Percentiles rank a stretch among this genome's conserved stretches.
phyloP scores from a whole-genome alignment of 208 protist species.

The Acanthamoeba healyi region DNA sequence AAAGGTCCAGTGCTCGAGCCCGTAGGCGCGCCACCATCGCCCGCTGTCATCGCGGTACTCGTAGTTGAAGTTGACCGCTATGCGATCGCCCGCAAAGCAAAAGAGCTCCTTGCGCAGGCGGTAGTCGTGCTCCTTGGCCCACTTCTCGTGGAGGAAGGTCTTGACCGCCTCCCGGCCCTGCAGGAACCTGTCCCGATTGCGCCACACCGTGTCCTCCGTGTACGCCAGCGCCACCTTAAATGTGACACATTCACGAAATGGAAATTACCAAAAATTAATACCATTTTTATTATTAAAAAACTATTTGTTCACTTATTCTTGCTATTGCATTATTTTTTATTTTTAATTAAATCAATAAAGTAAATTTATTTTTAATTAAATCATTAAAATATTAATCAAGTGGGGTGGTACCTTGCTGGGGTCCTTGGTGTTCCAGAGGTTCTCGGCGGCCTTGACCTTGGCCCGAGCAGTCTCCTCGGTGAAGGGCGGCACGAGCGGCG shows the following conservation, averaged over 20 bases:
- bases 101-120: conserved; percentile 86
- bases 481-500: conserved; percentile 85
- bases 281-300: too few species aligned
- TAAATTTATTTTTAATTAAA: conserved; percentile 1
- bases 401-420: conserved; percentile 3
- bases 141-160: conserved; percentile 85
- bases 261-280: too few species aligned
- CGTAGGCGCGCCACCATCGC: conserved; percentile 84
- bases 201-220: conserved; percentile 84
- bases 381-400: neutral
- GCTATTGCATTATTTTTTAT: neutral
- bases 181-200: conserved; percentile 86
- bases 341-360: too few species aligned
- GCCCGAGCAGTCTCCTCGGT: conserved; percentile 76
- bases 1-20: conserved; percentile 89
- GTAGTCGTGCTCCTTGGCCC: conserved; percentile 85
- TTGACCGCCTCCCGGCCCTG: conserved; percentile 79
- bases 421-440: conserved; percentile 87
- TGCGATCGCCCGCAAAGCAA: conserved; percentile 77
- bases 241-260: too few species aligned
- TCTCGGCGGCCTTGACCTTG: conserved; percentile 86
- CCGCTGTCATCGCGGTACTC: conserved; percentile 81
- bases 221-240: conserved; percentile 78
- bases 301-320: neutral
- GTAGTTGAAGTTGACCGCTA: conserved; percentile 87